phyloP scores from a whole-genome alignment of 805 yeast species.

The Nakazawaea molendinolei region DNA sequence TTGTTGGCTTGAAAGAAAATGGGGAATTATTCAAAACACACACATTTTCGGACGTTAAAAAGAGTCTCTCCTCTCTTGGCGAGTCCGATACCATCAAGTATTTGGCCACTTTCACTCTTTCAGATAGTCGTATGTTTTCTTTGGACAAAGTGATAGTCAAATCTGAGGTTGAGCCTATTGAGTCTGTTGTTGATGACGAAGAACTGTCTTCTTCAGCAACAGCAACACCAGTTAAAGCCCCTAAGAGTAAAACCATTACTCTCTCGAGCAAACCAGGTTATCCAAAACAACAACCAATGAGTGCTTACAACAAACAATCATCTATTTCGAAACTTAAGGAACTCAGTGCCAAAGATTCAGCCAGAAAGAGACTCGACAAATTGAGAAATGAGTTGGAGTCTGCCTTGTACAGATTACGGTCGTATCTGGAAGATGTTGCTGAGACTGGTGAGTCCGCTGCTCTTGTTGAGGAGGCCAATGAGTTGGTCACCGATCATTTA shows the following conservation, averaged over 20 bases:
- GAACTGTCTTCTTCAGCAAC: too few relatives aligned
- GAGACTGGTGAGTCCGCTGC: slow-evolving; percentile 43
- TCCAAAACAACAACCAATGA: slow-evolving; percentile 40
- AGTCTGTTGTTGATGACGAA: too few relatives aligned
- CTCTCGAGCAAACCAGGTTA: slow-evolving; percentile 25
- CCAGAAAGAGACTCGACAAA: slow-evolving; percentile 47
- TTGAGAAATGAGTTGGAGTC: slow-evolving; percentile 66
- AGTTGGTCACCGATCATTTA: slow-evolving; percentile 39
- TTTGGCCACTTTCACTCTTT: slow-evolving; percentile 37
- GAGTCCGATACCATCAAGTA: slow-evolving; percentile 25
- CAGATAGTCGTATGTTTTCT: slow-evolving; percentile 43
- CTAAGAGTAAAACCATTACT: slow-evolving; percentile 16
- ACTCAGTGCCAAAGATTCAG: slow-evolving; percentile 50
- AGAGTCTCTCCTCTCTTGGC: slow-evolving; percentile 19
- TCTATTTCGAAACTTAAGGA: slow-evolving; percentile 42
- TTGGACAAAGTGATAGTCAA: slow-evolving; percentile 37
- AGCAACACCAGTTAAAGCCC: too few relatives aligned
- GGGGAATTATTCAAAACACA: slow-evolving; percentile 26
- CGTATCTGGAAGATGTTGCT: slow-evolving; percentile 47
- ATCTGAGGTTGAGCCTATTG: slow-evolving; percentile 11
- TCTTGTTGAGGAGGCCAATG: slow-evolving; percentile 29
- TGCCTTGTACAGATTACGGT: slow-evolving; percentile 62
- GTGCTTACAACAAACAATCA: slow-evolving; percentile 37
- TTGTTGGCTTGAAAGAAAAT: slow-evolving; percentile 31
- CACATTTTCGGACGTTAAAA: slow-evolving; percentile 14